Evolutionary conservation across 2,329 filamentous ascomycete genomes (phyloP).

Genomic region (Hymenoscyphus repandus): DNA sequence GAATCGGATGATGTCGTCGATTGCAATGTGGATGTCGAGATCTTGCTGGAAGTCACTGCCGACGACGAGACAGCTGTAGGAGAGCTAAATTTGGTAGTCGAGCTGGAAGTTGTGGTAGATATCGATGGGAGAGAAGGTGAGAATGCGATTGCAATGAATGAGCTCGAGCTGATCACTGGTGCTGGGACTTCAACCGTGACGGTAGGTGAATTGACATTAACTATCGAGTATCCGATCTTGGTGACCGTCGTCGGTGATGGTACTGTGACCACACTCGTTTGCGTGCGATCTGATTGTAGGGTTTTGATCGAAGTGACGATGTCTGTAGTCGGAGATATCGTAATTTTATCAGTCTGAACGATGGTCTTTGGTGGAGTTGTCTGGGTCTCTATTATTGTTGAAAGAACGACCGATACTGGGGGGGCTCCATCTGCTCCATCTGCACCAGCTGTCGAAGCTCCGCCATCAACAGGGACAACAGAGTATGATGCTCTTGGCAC

Average conservation of each 20-base stretch:
- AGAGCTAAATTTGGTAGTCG: neutral
- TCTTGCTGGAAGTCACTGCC: neutral
- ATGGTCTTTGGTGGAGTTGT: conserved; percentile 22
- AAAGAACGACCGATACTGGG: conserved; percentile 1
- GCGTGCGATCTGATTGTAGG: conserved; percentile 21
- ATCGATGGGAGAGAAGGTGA: conserved; percentile 3
- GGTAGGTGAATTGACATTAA: conserved; percentile 25
- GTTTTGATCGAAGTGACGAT: conserved; percentile 21
- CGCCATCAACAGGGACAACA: conserved; percentile 33
- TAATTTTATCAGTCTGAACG: conserved; percentile 22
- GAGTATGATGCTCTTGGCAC: conserved; percentile 29
- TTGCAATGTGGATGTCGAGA: neutral
- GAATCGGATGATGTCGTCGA: too few relatives aligned
- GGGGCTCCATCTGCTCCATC: conserved; percentile 4
- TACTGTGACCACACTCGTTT: conserved; percentile 24
- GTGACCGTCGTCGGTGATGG: conserved; percentile 19
- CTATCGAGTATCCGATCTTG: conserved; percentile 25
- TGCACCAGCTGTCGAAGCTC: conserved; percentile 12
- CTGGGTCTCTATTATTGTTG: conserved; percentile 24
- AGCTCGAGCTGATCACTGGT: conserved; percentile 3
- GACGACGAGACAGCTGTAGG: neutral
- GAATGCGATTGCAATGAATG: conserved; percentile 4
- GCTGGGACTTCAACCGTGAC: conserved; percentile 18
- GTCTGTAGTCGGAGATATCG: conserved; percentile 19
- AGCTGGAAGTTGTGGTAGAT: neutral